Percentiles rank a stretch among this genome's conserved stretches.
Conservation (phyloP, 352 stramenopile species). For the Phytophthora aleatoria region DNA sequence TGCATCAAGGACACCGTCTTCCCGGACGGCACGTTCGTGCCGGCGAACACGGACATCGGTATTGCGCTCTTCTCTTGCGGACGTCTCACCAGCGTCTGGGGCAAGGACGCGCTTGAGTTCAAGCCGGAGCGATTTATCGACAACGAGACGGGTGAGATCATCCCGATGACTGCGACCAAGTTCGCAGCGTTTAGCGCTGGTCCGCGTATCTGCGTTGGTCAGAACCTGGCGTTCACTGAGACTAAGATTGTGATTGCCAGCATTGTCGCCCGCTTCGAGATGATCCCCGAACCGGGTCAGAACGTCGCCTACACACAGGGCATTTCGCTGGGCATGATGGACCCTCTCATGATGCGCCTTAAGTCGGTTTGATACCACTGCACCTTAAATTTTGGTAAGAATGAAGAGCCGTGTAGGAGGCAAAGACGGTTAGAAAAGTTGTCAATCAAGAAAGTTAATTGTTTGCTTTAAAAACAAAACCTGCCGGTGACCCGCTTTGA, state of each 20-base stretch:
- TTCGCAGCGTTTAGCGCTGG: slow-evolving; percentile 64
- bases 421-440: slow-evolving; percentile 1
- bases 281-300: slow-evolving; percentile 54
- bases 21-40: slow-evolving; percentile 61
- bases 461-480: slow-evolving; percentile 1
- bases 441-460: slow-evolving; percentile 17
- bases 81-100: slow-evolving; percentile 52
- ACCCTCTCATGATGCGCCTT: slow-evolving; percentile 34
- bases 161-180: slow-evolving; percentile 41
- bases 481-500: no score
- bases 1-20: slow-evolving; percentile 51
- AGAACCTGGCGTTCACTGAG: slow-evolving; percentile 54
- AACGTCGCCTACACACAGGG: slow-evolving; percentile 72
- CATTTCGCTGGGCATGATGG: slow-evolving; percentile 59
- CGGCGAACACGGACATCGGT: slow-evolving; percentile 34
- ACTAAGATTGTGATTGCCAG: slow-evolving; percentile 70
- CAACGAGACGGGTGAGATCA: slow-evolving; percentile 30
- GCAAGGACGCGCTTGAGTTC: slow-evolving; percentile 44
- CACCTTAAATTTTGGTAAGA: neutral
- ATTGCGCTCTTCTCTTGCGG: slow-evolving; percentile 50
- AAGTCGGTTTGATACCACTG: slow-evolving; percentile 8
- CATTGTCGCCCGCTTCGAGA: slow-evolving; percentile 45
- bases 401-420: neutral
- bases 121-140: slow-evolving; percentile 56
- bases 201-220: slow-evolving; percentile 55